Evolutionary conservation across 768 basidiomycete genomes (phyloP).

Genomic region (Fomitopsis serialis): DNA sequence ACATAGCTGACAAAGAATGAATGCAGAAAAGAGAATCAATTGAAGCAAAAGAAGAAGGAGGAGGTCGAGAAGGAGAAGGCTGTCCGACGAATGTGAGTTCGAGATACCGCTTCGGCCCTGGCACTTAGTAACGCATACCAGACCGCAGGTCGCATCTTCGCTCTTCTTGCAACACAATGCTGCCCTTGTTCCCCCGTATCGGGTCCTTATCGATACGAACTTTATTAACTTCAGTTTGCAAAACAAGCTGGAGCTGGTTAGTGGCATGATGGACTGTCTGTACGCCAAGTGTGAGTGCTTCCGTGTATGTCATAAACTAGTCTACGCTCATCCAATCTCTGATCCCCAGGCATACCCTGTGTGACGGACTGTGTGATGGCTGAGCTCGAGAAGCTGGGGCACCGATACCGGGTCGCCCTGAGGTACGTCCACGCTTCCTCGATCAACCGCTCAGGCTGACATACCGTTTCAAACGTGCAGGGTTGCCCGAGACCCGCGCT

Average conservation of each 20-base stretch:
- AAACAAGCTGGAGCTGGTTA: slow-evolving; percentile 92
- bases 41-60: slow-evolving; percentile 84
- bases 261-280: slow-evolving; percentile 99
- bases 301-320: background rate
- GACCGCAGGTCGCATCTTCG: slow-evolving; percentile 83
- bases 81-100: slow-evolving; percentile 71
- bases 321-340: background rate
- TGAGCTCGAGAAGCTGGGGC: slow-evolving; percentile 95
- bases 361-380: slow-evolving; percentile 99
- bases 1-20: background rate
- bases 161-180: slow-evolving; percentile 94
- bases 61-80: slow-evolving; percentile 75
- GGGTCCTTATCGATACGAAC: slow-evolving; percentile 97
- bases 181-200: slow-evolving; percentile 93
- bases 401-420: slow-evolving; percentile 89
- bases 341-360: slow-evolving; percentile 80
- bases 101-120: background rate
- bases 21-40: slow-evolving; percentile 84
- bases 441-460: background rate
- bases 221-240: slow-evolving; percentile 99
- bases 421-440: slow-evolving; percentile 48
- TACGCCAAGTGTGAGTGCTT: slow-evolving; percentile 84
- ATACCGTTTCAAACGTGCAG: slow-evolving; percentile 36
- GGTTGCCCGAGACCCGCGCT: slow-evolving; percentile 94
- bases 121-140: slow-evolving; percentile 22